A percentile compares a stretch with the other conserved stretches of the same genome.
Conservation (phyloP, 2,329 filamentous ascomycete species). For the Stagonosporopsis chrysanthemi region DNA sequence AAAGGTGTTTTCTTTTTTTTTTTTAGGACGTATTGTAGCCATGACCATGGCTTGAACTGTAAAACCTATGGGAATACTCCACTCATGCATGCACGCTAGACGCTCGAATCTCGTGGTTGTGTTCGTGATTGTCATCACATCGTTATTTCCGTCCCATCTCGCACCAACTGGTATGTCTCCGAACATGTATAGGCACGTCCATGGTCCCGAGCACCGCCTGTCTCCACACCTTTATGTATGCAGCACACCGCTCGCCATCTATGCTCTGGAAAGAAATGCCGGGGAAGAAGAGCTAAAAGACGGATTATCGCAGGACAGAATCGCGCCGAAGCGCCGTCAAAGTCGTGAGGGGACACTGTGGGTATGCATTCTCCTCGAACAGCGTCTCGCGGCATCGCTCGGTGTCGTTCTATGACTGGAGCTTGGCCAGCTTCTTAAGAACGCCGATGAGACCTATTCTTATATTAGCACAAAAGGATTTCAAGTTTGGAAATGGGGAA, state of each 20-base stretch:
- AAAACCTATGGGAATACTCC: too few species aligned
- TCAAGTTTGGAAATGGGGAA: slow-evolving; percentile 28
- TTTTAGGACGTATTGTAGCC: too few species aligned
- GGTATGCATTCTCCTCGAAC: neutral
- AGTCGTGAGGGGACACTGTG: slow-evolving; percentile 3
- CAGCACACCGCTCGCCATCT: neutral
- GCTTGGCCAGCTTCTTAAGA: slow-evolving; percentile 40
- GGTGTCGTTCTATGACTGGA: slow-evolving; percentile 15
- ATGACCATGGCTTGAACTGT: too few species aligned
- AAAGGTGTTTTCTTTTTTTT: too few species aligned
- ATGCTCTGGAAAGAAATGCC: neutral
- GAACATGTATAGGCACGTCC: neutral
- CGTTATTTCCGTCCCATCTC: too few species aligned
- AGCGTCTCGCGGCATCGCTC: neutral
- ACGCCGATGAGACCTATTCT: slow-evolving; percentile 37
- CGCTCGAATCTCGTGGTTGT: too few species aligned
- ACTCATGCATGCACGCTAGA: too few species aligned
- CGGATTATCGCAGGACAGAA: neutral
- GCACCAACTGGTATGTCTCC: neutral
- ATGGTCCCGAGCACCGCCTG: neutral
- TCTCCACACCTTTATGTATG: neutral
- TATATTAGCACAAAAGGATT: slow-evolving; percentile 18
- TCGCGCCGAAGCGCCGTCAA: slow-evolving; percentile 4
- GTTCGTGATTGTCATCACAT: too few species aligned
- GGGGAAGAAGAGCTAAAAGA: neutral